Percentiles rank a stretch among this genome's conserved stretches.
Evolutionary conservation across 805 yeast species (phyloP).

Genomic region (Yamadazyma takamatsuzukensis): DNA sequence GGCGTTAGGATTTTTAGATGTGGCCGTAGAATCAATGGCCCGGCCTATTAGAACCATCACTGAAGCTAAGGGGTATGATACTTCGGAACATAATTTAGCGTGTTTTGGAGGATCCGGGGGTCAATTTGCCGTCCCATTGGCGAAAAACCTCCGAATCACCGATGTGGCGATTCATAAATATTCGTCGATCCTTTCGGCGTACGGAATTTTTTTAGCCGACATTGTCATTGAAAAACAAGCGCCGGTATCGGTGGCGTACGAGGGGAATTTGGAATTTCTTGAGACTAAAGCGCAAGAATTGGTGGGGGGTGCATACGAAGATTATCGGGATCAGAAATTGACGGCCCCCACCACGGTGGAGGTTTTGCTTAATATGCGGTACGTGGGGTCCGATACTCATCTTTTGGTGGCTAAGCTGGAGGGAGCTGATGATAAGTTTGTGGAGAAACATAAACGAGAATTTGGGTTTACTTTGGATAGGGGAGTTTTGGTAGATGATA

Average conservation of each 20-base stretch:
- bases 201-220: conserved; percentile 32
- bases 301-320: conserved; percentile 35
- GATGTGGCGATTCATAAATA: conserved; percentile 31
- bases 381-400: conserved; percentile 86
- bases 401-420: conserved; percentile 54
- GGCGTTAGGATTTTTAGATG: conserved; percentile 31
- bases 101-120: conserved; percentile 40
- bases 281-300: conserved; percentile 45
- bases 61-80: conserved; percentile 30
- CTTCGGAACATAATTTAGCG: conserved; percentile 29
- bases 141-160: conserved; percentile 25
- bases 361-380: conserved; percentile 71
- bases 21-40: conserved; percentile 33
- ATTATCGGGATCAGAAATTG: conserved; percentile 48
- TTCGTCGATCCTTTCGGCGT: conserved; percentile 32
- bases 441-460: conserved; percentile 28
- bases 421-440: conserved; percentile 20
- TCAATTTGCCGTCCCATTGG: conserved; percentile 26
- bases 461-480: conserved; percentile 37
- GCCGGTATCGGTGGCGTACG: conserved; percentile 27
- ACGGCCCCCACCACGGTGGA: conserved; percentile 49
- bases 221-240: conserved; percentile 33
- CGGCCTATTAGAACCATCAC: conserved; percentile 33
- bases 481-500: conserved; percentile 34
- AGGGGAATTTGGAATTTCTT: conserved; percentile 32